Percentiles rank a stretch among this genome's conserved stretches.
Conservation (phyloP, 495 filamentous ascomycete species). For the Lophiostoma macrostomum region DNA sequence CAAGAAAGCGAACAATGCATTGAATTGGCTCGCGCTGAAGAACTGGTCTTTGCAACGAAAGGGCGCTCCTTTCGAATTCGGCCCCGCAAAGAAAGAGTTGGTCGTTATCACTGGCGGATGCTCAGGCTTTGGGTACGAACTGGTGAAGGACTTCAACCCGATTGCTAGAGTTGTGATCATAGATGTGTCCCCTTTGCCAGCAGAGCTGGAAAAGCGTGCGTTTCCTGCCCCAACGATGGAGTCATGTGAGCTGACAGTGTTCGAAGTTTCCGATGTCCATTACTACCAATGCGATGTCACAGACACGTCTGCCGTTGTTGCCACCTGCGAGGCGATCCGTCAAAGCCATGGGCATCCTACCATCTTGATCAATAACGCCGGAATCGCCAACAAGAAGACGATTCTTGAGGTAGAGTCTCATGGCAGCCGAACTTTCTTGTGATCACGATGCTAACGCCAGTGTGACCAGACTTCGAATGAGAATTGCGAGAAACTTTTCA, state of each 20-base stretch:
- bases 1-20: conserved; percentile 42
- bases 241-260: not conserved
- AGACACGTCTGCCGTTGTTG: conserved; percentile 42
- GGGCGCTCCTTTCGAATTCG: conserved; percentile 33
- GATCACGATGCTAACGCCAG: not conserved
- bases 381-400: conserved; percentile 32
- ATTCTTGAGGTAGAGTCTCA: conserved; percentile 51
- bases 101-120: conserved; percentile 57
- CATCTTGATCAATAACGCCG: conserved; percentile 60
- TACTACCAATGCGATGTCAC: conserved; percentile 54
- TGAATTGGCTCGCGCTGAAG: conserved; percentile 48
- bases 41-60: conserved; percentile 44
- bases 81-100: conserved; percentile 44
- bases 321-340: conserved; percentile 39
- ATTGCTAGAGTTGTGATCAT: conserved; percentile 48
- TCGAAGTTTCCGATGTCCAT: conserved; percentile 32
- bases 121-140: conserved; percentile 54
- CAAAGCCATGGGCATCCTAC: conserved; percentile 48
- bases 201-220: conserved; percentile 10
- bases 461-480: conserved; percentile 42
- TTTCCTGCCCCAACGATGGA: not conserved
- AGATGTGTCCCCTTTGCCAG: conserved; percentile 15
- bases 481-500: conserved; percentile 45
- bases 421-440: not conserved
- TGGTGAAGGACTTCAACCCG: conserved; percentile 48